Conservation (phyloP, 352 stramenopile species). For the Phytophthora kernoviae region DNA sequence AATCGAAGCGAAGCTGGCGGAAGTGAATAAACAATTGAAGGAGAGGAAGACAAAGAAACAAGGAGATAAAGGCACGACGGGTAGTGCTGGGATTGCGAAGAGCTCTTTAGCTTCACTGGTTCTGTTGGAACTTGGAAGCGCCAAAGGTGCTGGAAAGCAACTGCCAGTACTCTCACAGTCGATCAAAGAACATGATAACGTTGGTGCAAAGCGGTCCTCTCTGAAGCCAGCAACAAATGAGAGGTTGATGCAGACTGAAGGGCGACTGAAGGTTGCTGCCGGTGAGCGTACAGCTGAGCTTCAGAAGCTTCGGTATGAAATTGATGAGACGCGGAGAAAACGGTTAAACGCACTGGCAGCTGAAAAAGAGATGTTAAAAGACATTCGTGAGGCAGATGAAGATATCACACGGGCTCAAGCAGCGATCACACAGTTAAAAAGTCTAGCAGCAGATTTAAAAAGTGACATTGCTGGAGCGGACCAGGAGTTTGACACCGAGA, state of each 20-base stretch:
- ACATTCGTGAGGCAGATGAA: slow-evolving; percentile 44
- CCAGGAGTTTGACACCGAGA: slow-evolving; percentile 51
- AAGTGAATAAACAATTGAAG: slow-evolving; percentile 84
- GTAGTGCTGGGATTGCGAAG: background rate
- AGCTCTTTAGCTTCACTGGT: background rate
- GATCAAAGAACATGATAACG: slow-evolving; percentile 8
- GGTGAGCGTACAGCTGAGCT: slow-evolving; percentile 59
- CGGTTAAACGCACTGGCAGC: slow-evolving; percentile 45
- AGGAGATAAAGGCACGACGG: background rate
- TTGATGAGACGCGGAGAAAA: slow-evolving; percentile 49
- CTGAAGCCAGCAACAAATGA: slow-evolving; percentile 8
- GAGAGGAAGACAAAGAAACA: slow-evolving; percentile 84
- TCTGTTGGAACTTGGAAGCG: background rate
- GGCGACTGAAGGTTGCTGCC: slow-evolving; percentile 56
- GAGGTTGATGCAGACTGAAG: slow-evolving; percentile 78
- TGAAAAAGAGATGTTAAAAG: slow-evolving; percentile 50
- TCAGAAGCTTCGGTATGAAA: slow-evolving; percentile 48
- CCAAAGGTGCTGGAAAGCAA: slow-evolving; percentile 16
- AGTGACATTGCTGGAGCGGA: slow-evolving; percentile 47
- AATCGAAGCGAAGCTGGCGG: slow-evolving; percentile 86
- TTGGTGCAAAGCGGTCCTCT: background rate
- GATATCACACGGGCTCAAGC: slow-evolving; percentile 38
- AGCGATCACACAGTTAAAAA: slow-evolving; percentile 52
- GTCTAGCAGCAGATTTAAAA: slow-evolving; percentile 34
- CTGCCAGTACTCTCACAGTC: slow-evolving; percentile 2